Conservation (phyloP, 2,329 filamentous ascomycete genomes). For the Aciculosporium take region DNA sequence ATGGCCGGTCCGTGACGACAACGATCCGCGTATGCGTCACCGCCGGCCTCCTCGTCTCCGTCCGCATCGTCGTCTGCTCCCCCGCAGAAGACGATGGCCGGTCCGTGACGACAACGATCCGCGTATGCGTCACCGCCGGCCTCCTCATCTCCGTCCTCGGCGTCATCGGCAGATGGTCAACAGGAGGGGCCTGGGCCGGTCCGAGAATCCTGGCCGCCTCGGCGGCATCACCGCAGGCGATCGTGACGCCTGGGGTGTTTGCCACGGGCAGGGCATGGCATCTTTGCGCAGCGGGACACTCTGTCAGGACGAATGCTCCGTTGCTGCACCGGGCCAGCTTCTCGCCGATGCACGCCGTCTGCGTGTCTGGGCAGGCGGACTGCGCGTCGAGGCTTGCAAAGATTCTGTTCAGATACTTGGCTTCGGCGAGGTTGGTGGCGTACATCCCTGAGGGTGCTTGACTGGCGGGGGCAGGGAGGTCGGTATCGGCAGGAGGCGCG, state of each 20-base stretch:
- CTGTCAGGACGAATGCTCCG: slow-evolving; percentile 27
- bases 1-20: slow-evolving; percentile 1
- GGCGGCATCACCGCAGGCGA: slow-evolving; percentile 31
- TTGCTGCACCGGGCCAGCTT: slow-evolving; percentile 31
- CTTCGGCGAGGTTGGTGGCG: slow-evolving; percentile 30
- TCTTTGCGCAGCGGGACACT: slow-evolving; percentile 21
- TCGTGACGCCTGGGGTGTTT: slow-evolving; percentile 29
- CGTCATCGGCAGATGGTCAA: slow-evolving; percentile 1
- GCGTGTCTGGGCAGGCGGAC: slow-evolving; percentile 30
- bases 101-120: background rate
- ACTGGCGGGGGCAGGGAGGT: slow-evolving; percentile 22
- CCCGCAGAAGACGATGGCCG: background rate
- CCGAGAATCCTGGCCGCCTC: slow-evolving; percentile 30
- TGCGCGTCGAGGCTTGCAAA: slow-evolving; percentile 29
- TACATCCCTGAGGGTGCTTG: slow-evolving; percentile 28
- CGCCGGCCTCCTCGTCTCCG: background rate
- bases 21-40: slow-evolving; percentile 1
- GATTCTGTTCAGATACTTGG: slow-evolving; percentile 31
- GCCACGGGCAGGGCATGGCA: slow-evolving; percentile 44
- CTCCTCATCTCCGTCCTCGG: background rate
- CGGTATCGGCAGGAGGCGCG: slow-evolving; percentile 28
- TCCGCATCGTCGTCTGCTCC: background rate
- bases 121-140: slow-evolving; percentile 1
- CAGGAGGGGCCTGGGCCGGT: slow-evolving; percentile 1
- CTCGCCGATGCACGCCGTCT: slow-evolving; percentile 39